Base-by-base conservation (phyloP, 2,329 filamentous ascomycete species). In the Coleophoma crateriformis region DNA sequence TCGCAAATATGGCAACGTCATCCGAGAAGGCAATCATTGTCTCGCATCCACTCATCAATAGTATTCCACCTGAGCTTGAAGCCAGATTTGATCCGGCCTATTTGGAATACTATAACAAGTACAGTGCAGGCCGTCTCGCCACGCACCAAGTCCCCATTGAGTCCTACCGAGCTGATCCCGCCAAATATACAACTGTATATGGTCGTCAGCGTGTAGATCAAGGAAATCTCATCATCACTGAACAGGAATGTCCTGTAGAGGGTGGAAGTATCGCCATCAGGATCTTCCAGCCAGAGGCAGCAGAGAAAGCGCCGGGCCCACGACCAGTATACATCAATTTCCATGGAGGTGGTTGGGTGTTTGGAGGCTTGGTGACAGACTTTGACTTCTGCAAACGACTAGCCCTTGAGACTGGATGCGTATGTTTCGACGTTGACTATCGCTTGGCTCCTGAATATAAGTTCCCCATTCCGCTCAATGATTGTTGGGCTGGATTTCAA, bases 381-480 rank as follows among this genome's bases (percentile, higher is more conserved):
- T 64, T 69, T 52, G 67, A 70, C 37, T 67, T 69, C 49, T 72
- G 69, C 52, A 71, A 72, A 53, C 60, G 62, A 17, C 49, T 73
- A 12, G 66, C 69, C 20, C 61, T 68, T 32, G 63, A 68, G 14
- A 62, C 67, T n/a, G 62, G 66, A 14, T 53, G 68, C 39, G 69
- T 73, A 14, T 68, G 60, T 1, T 70, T 74, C 53, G 71, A 73
- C 52, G 67, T 73, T 20, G 69, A 72, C 50, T 73, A 73, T 46
- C 50, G 57, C 4, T 61, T 76, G 11, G 71, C 71, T 1, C 74
- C 74, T 0, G 69, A 76, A 50, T 60, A 72, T 54, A 65, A 65
- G 15, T 77, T 73, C 51, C 73, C 74, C 1, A 66, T 66, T 6
- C 68, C 67, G 13, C 63, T 70, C 7, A 58, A 70, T 33, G 74